These are phyloP conservation scores for Monilinia vaccinii-corymbosi DNA, from an alignment of 2,329 filamentous ascomycete genomes.

Conservation along the genomic window DNA sequence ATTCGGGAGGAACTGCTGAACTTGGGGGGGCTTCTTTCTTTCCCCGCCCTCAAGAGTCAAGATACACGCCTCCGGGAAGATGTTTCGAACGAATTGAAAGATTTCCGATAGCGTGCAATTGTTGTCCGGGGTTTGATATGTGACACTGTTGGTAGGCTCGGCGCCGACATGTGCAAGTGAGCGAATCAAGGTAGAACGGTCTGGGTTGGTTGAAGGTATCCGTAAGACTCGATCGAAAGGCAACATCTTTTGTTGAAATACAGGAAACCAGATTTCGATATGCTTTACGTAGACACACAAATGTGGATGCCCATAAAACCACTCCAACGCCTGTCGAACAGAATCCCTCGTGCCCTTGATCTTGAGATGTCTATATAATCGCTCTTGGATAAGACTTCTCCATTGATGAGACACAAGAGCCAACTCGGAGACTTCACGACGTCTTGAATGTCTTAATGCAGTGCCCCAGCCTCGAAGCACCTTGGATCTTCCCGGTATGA, in stretches of 20 bases:
- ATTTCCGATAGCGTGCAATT: slow-evolving; percentile 64
- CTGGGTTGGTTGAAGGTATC: slow-evolving; percentile 21
- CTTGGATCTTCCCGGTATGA: slow-evolving; percentile 41
- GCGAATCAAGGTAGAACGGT: slow-evolving; percentile 20
- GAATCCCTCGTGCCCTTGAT: slow-evolving; percentile 61
- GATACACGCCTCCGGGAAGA: slow-evolving; percentile 50
- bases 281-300: slow-evolving; percentile 59
- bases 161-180: slow-evolving; percentile 31
- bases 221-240: slow-evolving; percentile 22
- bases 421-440: slow-evolving; percentile 57
- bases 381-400: slow-evolving; percentile 59
- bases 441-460: slow-evolving; percentile 55
- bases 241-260: slow-evolving; percentile 41
- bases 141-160: slow-evolving; percentile 40
- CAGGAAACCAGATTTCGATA: slow-evolving; percentile 70
- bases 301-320: slow-evolving; percentile 50
- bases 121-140: slow-evolving; percentile 50
- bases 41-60: slow-evolving; percentile 71
- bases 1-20: slow-evolving; percentile 41
- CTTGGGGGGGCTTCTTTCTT: slow-evolving; percentile 63
- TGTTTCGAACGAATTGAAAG: slow-evolving; percentile 51
- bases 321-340: slow-evolving; percentile 48
- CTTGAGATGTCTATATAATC: slow-evolving; percentile 68
- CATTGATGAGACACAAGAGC: slow-evolving; percentile 55
- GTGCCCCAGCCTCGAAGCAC: slow-evolving; percentile 54